phyloP scores from a whole-genome alignment of 441 rosid genomes.

The Gossypium laxum region DNA sequence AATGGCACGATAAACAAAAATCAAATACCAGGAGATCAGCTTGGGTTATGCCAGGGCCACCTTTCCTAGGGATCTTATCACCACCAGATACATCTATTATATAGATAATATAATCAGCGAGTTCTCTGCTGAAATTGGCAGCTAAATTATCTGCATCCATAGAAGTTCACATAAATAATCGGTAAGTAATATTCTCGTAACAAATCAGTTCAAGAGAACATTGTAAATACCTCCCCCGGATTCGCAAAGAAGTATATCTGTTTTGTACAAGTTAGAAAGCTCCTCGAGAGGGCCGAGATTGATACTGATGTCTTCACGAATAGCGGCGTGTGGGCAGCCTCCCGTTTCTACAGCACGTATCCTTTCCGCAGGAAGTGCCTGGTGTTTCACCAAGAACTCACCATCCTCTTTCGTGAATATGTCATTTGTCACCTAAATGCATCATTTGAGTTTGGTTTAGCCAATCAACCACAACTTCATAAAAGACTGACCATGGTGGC shows the following conservation, averaged over 20 bases:
- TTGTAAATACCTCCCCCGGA: constrained; percentile 74
- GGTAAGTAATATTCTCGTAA: neutral
- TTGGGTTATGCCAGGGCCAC: constrained; percentile 99
- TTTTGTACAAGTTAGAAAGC: constrained; percentile 67
- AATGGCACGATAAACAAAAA: neutral
- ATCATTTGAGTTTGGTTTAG: constrained; percentile 8
- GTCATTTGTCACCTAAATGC: constrained; percentile 75
- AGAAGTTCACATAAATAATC: constrained; percentile 2
- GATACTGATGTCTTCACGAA: constrained; percentile 95
- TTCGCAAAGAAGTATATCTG: constrained; percentile 91
- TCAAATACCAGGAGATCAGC: constrained; percentile 69
- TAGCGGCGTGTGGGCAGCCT: constrained; percentile 97
- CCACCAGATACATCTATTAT: constrained; percentile 91
- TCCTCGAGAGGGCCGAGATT: constrained; percentile 97
- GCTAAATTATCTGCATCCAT: constrained; percentile 72
- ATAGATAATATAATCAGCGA: constrained; percentile 92
- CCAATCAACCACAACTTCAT: neutral
- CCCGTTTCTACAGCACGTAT: constrained; percentile 95
- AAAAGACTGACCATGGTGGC: neutral
- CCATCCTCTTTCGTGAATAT: constrained; percentile 97
- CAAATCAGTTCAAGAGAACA: neutral
- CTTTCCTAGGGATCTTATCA: constrained; percentile 91
- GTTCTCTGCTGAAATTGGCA: constrained; percentile 92
- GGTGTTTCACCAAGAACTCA: constrained; percentile 83
- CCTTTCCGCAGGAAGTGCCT: constrained; percentile 91